Percentiles rank a stretch among this genome's conserved stretches.
Evolutionary conservation across 352 stramenopile genomes (phyloP).

Genomic region (Globisporangium carolinianum): DNA sequence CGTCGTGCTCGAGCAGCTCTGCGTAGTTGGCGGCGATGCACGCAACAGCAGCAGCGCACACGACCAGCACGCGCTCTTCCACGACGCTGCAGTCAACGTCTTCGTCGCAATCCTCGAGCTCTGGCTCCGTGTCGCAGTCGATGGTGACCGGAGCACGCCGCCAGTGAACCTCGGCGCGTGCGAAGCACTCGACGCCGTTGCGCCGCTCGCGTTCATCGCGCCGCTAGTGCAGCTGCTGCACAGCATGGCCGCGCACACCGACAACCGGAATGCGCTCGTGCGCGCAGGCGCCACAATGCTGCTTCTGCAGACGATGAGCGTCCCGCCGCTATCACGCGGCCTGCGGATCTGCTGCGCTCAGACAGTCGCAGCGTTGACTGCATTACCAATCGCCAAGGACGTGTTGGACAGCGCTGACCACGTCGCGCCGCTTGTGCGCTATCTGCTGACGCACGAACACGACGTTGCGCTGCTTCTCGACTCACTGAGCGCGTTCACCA

Average conservation of each 20-base stretch:
- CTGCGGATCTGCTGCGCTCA: slow-evolving; percentile 19
- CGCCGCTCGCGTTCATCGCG: slow-evolving; percentile 9
- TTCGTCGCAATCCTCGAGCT: slow-evolving; percentile 27
- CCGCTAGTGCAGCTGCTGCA: slow-evolving; percentile 12
- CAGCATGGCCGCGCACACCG: slow-evolving; percentile 5
- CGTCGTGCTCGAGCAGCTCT: slow-evolving; percentile 33
- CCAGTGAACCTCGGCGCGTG: neutral
- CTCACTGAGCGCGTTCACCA: slow-evolving; percentile 37
- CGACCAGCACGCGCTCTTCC: slow-evolving; percentile 35
- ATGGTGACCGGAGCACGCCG: neutral
- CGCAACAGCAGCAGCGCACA: slow-evolving; percentile 8
- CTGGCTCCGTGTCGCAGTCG: slow-evolving; percentile 16
- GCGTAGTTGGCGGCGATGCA: neutral
- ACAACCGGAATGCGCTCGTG: slow-evolving; percentile 23
- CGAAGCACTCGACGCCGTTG: slow-evolving; percentile 1
- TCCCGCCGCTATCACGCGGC: slow-evolving; percentile 15
- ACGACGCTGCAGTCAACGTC: slow-evolving; percentile 34
- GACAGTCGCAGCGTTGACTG: slow-evolving; percentile 20
- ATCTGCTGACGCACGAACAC: slow-evolving; percentile 36
- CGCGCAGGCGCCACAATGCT: slow-evolving; percentile 1
- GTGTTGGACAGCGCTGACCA: slow-evolving; percentile 33
- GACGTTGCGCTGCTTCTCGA: slow-evolving; percentile 24
- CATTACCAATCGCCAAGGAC: slow-evolving; percentile 14
- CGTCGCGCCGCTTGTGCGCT: slow-evolving; percentile 47
- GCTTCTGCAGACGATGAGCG: slow-evolving; percentile 20